Evolutionary conservation across 1,139 yeast genomes (phyloP), one percentile per base, ranked within the genome.

Genomic region (Magnusiomyces tetraspermus): DNA sequence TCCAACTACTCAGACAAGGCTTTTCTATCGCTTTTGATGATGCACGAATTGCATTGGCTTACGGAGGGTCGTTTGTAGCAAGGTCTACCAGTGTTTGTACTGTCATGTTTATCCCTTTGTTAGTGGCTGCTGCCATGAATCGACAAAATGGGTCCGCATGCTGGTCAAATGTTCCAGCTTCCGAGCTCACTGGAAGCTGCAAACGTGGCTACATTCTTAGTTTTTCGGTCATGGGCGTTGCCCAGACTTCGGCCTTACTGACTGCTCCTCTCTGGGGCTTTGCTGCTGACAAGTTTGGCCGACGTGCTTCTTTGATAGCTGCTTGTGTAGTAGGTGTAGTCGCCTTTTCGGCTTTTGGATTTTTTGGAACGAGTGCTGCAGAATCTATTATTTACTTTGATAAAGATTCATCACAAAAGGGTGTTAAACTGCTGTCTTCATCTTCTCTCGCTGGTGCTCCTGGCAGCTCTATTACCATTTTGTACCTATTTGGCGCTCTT

Each of bases 171-270:
- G 28, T 26, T 13, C 50, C 37, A 2, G 45, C 17, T 2, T 8
- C 8, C 17, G 45, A 58, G 19, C 50, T 60, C 13, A 61, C 61
- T 42, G 54, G 72, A 41, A 65, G 71, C 46, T 83, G 90, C 59
- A 75, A 77, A 54, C 83, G 80, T 49, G 88, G 85, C 0, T 82
- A 80, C 58, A 71, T 80, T 2, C 28, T 46, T 8, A 46, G 48
- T 22, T 75, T 78, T 56, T 77, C 88, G 6, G 87, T 88, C 0
- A 80, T 83, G 46, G 92, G 92, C 2, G 77, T 83, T 17, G 75
- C 81, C 1, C 84, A 83, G 58, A 72, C 82, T 0, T 73, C 76
- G 21, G 77, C 84, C 0, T 68, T 84, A 33, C 33, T 79, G 0
- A 71, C 78, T 40, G 83, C 89, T 0, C 89, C 89, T 2, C 36